Percentiles rank a stretch among this genome's conserved stretches.
phyloP scores from a whole-genome alignment of 345 rosid genomes.

The Bretschneidera sinensis region DNA sequence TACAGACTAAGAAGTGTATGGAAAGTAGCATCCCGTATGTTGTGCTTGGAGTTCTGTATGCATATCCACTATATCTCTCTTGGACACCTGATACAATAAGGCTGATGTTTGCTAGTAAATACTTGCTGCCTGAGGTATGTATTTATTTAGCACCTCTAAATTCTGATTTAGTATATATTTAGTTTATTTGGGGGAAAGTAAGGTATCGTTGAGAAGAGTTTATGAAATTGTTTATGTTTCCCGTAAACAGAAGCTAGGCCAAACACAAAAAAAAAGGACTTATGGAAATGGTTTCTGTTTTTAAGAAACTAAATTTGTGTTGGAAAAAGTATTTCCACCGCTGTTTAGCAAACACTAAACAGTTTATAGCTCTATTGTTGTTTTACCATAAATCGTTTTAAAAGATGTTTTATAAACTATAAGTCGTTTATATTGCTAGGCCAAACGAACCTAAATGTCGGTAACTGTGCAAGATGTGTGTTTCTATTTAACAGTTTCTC shows the following conservation, averaged over 20 bases:
- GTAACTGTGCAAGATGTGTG: background rate
- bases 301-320: too few species aligned
- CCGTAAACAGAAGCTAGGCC: too few species aligned
- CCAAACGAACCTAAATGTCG: background rate
- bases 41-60: constrained; percentile 65
- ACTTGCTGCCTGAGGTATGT: constrained; percentile 81
- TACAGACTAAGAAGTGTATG: constrained; percentile 77
- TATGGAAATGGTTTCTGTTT: too few species aligned
- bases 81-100: constrained; percentile 76
- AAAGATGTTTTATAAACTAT: too few species aligned
- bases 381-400: too few species aligned
- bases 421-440: too few species aligned
- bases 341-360: too few species aligned
- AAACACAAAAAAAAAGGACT: too few species aligned
- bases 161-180: background rate
- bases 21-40: constrained; percentile 63
- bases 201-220: too few species aligned
- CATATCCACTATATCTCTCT: constrained; percentile 69
- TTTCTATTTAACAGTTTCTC: background rate
- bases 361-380: too few species aligned
- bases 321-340: too few species aligned
- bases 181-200: background rate
- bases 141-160: background rate
- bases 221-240: too few species aligned
- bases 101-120: constrained; percentile 70